Evolutionary conservation across 192 early-diverging fungal species (phyloP).

Genomic region (Glomus cerebriforme): DNA sequence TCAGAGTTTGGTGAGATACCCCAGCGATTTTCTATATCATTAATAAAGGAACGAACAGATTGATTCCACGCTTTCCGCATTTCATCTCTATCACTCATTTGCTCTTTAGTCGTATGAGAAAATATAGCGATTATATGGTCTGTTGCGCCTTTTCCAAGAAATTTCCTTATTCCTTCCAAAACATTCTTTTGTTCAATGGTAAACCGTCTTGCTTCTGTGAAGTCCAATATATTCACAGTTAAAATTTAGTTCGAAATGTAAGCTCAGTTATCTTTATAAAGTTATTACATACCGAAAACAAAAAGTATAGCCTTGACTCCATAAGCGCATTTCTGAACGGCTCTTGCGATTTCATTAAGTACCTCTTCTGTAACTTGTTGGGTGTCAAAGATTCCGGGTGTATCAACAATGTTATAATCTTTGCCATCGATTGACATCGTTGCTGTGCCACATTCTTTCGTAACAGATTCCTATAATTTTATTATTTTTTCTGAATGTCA

Average conservation of each 20-base stretch:
- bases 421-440: not conserved
- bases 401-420: too few species aligned
- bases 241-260: too few species aligned
- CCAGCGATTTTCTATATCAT: constrained; percentile 5
- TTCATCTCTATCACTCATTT: constrained; percentile 3
- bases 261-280: not conserved
- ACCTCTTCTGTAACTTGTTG: not conserved
- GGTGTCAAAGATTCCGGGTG: too few species aligned
- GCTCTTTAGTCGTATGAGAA: constrained; percentile 23
- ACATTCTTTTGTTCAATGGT: too few species aligned
- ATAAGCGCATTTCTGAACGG: constrained; percentile 7
- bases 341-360: constrained; percentile 5
- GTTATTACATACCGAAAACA: constrained; percentile 16
- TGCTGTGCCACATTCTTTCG: constrained; percentile 2
- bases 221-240: too few species aligned
- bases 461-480: constrained; percentile 23
- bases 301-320: constrained; percentile 27
- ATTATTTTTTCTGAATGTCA: not conserved
- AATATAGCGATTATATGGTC: constrained; percentile 20
- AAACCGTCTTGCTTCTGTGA: constrained; percentile 16
- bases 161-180: too few species aligned
- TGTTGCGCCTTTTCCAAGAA: constrained; percentile 16
- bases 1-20: constrained; percentile 20
- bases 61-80: constrained; percentile 18
- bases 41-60: not conserved